Evolutionary conservation across 768 basidiomycete species (phyloP).

Genomic region (Leucocoprinus birnbaumii): DNA sequence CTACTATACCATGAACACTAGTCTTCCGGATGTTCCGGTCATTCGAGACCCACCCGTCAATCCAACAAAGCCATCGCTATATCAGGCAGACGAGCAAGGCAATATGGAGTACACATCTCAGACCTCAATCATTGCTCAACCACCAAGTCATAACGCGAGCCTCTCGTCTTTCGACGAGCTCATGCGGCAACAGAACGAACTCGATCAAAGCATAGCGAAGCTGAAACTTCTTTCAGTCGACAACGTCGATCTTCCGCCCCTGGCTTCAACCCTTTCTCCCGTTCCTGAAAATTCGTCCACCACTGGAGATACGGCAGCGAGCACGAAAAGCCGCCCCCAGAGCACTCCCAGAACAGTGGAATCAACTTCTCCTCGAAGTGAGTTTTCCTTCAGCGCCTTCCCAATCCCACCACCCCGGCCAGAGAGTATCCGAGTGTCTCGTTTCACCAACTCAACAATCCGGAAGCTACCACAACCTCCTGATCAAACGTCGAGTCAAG

Average conservation of each 20-base stretch:
- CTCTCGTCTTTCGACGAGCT: constrained; percentile 46
- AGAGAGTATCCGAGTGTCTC: not conserved
- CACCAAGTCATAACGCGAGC: constrained; percentile 21
- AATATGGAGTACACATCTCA: constrained; percentile 7
- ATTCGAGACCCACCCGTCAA: constrained; percentile 3
- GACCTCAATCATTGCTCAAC: constrained; percentile 9
- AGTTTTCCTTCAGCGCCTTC: constrained; percentile 73
- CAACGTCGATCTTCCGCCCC: not conserved
- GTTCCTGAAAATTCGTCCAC: not conserved
- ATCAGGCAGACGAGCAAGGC: constrained; percentile 36
- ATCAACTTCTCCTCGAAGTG: constrained; percentile 26
- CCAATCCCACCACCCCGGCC: constrained; percentile 50
- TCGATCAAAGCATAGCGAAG: constrained; percentile 63
- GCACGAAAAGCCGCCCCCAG: constrained; percentile 4
- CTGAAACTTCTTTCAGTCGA: constrained; percentile 42
- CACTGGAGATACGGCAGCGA: not conserved
- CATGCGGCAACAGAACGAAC: constrained; percentile 57
- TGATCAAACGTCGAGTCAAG: not conserved
- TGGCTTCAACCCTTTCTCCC: not conserved
- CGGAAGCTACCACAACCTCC: not conserved
- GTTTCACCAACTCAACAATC: constrained; percentile 11
- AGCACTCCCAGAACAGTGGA: constrained; percentile 9
- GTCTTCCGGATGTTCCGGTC: constrained; percentile 1
- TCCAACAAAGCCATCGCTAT: constrained; percentile 38
- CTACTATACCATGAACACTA: constrained; percentile 23